These are phyloP conservation scores for Fusarium pseudocircinatum DNA, from an alignment of 2,329 filamentous ascomycete genomes.

Conservation along the genomic window DNA sequence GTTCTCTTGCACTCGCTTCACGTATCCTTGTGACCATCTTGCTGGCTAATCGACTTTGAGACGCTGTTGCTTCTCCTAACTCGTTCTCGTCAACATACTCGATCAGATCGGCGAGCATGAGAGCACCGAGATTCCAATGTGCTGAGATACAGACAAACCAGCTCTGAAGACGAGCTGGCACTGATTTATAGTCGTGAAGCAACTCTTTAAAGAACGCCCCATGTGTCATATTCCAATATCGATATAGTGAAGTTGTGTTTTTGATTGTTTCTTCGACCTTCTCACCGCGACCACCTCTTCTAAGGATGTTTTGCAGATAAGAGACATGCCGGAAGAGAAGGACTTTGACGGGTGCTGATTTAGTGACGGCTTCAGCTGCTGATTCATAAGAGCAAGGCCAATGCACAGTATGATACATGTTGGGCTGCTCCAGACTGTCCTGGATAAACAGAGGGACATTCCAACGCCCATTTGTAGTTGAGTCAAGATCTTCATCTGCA, in stretches of 20 bases:
- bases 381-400: constrained; percentile 65
- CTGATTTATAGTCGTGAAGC: constrained; percentile 56
- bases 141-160: constrained; percentile 67
- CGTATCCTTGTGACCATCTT: constrained; percentile 53
- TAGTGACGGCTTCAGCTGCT: constrained; percentile 58
- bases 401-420: constrained; percentile 38
- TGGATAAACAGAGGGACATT: constrained; percentile 37
- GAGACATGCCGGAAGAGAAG: constrained; percentile 64
- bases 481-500: constrained; percentile 24
- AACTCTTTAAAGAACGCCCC: constrained; percentile 62
- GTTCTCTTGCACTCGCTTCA: constrained; percentile 53
- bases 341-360: constrained; percentile 67
- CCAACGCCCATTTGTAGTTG: constrained; percentile 28
- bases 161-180: constrained; percentile 63
- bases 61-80: constrained; percentile 33
- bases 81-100: constrained; percentile 57
- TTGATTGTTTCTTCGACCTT: constrained; percentile 59
- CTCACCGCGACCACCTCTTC: constrained; percentile 47
- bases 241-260: constrained; percentile 58
- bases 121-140: constrained; percentile 66
- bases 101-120: constrained; percentile 64
- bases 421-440: constrained; percentile 40
- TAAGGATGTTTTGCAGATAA: constrained; percentile 60
- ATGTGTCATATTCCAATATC: constrained; percentile 64
- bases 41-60: constrained; percentile 37